Percentiles rank a stretch among this genome's conserved stretches.
phyloP scores from a whole-genome alignment of 257 asterid genomes.

The Solanum medicagineum region DNA sequence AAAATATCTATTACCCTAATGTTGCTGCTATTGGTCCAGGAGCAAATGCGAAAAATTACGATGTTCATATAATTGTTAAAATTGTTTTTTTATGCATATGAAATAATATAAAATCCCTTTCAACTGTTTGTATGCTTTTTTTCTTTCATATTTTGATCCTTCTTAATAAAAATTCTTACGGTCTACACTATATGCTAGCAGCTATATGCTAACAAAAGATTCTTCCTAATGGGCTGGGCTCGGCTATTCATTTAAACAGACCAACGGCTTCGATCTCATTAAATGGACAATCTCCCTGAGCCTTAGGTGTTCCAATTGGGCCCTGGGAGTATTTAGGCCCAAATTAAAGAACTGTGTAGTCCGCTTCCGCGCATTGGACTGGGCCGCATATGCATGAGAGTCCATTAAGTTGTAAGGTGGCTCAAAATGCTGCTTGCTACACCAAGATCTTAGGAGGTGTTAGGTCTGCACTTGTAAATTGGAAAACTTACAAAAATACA shows the following conservation, averaged over 20 bases:
- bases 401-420: no score
- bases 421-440: no score
- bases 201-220: neutral
- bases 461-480: no score
- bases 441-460: no score
- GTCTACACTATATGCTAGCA: no score
- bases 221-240: neutral
- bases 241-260: neutral
- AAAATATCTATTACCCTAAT: no score
- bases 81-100: no score
- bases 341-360: neutral
- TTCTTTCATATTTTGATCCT: neutral
- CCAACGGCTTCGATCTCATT: neutral
- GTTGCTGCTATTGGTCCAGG: neutral
- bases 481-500: no score
- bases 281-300: neutral
- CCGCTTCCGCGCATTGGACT: neutral
- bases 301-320: neutral
- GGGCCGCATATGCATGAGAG: neutral
- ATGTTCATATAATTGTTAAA: neutral
- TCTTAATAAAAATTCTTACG: neutral
- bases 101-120: no score
- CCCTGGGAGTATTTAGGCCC: neutral
- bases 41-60: neutral
- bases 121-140: no score